Base-by-base conservation (phyloP, 2,329 filamentous ascomycete species). In the Talaromyces sp. region DNA sequence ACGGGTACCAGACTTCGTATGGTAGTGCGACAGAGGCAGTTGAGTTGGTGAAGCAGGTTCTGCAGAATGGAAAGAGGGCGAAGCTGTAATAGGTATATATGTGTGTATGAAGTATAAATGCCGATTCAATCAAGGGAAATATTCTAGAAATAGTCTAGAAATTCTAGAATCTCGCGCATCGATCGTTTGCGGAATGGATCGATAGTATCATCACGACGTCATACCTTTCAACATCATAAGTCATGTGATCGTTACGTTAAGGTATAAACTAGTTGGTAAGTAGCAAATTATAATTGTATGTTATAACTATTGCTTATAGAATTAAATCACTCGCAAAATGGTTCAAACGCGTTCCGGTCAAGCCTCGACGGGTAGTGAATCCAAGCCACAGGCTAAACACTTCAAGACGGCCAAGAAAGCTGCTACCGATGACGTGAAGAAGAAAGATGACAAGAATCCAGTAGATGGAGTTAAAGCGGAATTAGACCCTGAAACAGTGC, bases 1-100 rank as follows among this genome's bases (percentile, higher is more conserved):
- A 78, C 67, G 93, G 93, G 11, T 97, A 86, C 69, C 85, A 87
- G 70, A 78, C 79, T 31, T 84, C 82, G 5, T 94, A 90, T 76
- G 91, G 90, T 1, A 92, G 89, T 75, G 86, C 90, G 7, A 3
- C 22, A 1, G 77, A 59, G 25, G 56, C 56, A 15, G 56, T 45
- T 31, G 56, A 2, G 17, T 33, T 59, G 15, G 56, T 59, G 22
- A 45, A 59, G n/a, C 37, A 59, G 37, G 37, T 22, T 45, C 33
- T 59, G 37, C 35, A 41, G 19, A 37, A 45, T 8, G 17, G 13
- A 19, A 45, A 19, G 37, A 31, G 13, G 22, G 35, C 56, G 22
- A 59, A 19, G 56, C 39, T 59, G 15, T 59, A 59, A n/a, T 25
- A 39, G 33, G 11, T 11, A 25, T 31, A 13, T 31, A 15, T 50